Evolutionary conservation across 148 eudicot species (phyloP).

Genomic region (Vaccinium vitisidaea): DNA sequence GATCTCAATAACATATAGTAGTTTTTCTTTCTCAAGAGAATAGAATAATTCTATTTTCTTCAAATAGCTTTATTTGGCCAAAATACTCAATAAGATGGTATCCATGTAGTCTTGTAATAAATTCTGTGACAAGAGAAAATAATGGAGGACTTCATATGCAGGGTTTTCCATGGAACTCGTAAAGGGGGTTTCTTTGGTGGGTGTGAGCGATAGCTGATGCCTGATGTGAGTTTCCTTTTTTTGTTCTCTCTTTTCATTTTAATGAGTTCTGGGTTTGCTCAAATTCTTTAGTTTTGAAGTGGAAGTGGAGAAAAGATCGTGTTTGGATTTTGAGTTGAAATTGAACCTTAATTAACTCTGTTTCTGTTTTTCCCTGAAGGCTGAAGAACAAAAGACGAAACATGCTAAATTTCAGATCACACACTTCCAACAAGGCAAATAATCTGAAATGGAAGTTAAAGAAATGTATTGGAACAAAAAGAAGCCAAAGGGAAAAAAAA

Average conservation of each 20-base stretch:
- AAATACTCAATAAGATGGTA: neutral
- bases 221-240: neutral
- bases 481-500: too few species aligned
- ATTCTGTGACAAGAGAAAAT: neutral
- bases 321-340: neutral
- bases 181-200: neutral
- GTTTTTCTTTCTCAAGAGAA: neutral
- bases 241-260: neutral
- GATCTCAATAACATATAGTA: neutral
- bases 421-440: too few species aligned
- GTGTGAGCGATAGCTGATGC: neutral
- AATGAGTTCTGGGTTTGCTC: neutral
- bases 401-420: neutral
- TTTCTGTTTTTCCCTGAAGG: neutral
- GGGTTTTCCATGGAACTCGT: neutral
- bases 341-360: neutral
- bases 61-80: neutral
- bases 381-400: neutral
- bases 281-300: neutral
- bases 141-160: neutral
- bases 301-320: neutral
- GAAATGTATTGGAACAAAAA: too few species aligned
- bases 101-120: neutral
- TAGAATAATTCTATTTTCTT: neutral
- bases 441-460: too few species aligned